phyloP scores from a whole-genome alignment of 495 filamentous ascomycete genomes.

The Monascus purpureus region DNA sequence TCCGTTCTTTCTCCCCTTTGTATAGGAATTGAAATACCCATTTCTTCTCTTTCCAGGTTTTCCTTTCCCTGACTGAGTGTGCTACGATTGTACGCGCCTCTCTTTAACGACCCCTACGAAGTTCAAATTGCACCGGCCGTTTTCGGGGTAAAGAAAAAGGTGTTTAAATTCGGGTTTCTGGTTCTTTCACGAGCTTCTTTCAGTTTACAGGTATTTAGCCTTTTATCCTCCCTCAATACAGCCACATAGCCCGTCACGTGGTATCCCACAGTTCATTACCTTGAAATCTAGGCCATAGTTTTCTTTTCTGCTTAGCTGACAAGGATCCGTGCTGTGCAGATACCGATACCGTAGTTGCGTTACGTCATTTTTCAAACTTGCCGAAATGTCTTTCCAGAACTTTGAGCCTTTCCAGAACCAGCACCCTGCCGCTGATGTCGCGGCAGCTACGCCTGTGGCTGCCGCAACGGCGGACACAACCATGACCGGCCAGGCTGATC shows the following conservation, averaged over 20 bases:
- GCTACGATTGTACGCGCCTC: constrained; percentile 24
- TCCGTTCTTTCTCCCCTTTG: neutral
- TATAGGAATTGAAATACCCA: constrained; percentile 9
- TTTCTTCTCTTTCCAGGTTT: constrained; percentile 17
- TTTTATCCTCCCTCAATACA: neutral
- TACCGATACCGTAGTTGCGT: neutral
- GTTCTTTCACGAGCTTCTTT: constrained; percentile 3
- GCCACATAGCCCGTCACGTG: too few species aligned
- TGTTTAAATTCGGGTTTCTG: constrained; percentile 17
- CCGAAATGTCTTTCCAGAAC: constrained; percentile 44
- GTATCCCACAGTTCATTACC: too few species aligned
- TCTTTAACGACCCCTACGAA: constrained; percentile 32
- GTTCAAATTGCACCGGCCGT: constrained; percentile 21
- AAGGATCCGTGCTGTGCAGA: neutral
- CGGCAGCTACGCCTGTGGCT: constrained; percentile 38
- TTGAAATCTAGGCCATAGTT: too few species aligned
- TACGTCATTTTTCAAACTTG: constrained; percentile 2
- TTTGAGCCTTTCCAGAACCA: constrained; percentile 43
- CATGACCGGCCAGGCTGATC: constrained; percentile 41
- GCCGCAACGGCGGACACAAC: constrained; percentile 36
- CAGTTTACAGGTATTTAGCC: neutral
- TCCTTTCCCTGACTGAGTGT: constrained; percentile 3
- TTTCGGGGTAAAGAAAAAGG: constrained; percentile 9
- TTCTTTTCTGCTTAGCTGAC: too few species aligned
- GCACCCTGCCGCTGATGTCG: constrained; percentile 36